phyloP scores from a whole-genome alignment of 495 filamentous ascomycete genomes.

The Cladorrhinum samala region DNA sequence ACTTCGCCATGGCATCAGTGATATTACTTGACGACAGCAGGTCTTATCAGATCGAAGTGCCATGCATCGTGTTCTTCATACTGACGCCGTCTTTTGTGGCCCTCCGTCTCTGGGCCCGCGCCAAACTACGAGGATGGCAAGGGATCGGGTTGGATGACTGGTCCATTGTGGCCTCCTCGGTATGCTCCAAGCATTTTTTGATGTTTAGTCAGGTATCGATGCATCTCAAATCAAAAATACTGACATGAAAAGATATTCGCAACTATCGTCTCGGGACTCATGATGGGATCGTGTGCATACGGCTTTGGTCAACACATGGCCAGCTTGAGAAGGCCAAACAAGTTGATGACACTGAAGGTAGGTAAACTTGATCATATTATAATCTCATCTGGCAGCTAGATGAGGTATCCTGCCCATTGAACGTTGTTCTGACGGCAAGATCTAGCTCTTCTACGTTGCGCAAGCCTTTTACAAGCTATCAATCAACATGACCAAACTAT shows the following conservation, averaged over 20 bases:
- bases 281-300: slow-evolving; percentile 29
- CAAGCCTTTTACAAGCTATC: slow-evolving; percentile 28
- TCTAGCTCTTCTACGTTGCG: slow-evolving; percentile 25
- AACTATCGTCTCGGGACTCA: slow-evolving; percentile 21
- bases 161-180: slow-evolving; percentile 27
- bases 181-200: slow-evolving; percentile 10
- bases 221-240: neutral
- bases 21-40: slow-evolving; percentile 20
- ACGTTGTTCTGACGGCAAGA: too few relatives aligned
- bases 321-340: slow-evolving; percentile 21
- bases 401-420: too few relatives aligned
- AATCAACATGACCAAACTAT: slow-evolving; percentile 27
- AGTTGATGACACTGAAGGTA: slow-evolving; percentile 28
- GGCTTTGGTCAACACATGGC: slow-evolving; percentile 33
- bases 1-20: slow-evolving; percentile 8
- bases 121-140: slow-evolving; percentile 20
- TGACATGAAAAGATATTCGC: slow-evolving; percentile 20
- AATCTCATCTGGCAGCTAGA: too few relatives aligned
- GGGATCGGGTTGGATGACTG: slow-evolving; percentile 34
- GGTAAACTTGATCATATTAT: too few relatives aligned
- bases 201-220: too few relatives aligned
- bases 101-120: slow-evolving; percentile 26
- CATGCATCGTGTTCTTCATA: slow-evolving; percentile 31
- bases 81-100: slow-evolving; percentile 25
- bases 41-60: slow-evolving; percentile 26